Evolutionary conservation across 805 yeast genomes (phyloP).

Genomic region (Teunomyces cretensis): DNA sequence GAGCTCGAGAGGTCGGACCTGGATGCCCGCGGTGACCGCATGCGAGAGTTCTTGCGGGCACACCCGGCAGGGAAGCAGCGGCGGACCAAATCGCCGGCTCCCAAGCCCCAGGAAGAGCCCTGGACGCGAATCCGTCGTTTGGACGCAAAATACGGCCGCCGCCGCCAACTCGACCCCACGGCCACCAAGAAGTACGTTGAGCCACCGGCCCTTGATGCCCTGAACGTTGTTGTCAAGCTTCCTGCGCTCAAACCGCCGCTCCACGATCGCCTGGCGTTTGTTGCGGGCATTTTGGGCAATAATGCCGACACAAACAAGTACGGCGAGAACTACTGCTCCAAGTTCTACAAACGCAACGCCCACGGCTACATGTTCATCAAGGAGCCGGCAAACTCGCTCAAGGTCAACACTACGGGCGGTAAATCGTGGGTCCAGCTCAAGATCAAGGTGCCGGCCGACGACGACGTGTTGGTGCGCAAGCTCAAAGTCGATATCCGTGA

Average conservation of each 20-base stretch:
- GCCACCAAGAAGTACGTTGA: not conserved
- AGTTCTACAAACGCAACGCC: constrained; percentile 32
- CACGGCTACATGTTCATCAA: constrained; percentile 37
- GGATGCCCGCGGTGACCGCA: not conserved
- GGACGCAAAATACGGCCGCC: not conserved
- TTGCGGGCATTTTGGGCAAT: not conserved
- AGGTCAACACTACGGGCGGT: constrained; percentile 23
- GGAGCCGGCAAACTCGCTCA: constrained; percentile 28
- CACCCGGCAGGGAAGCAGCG: not conserved
- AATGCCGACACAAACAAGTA: constrained; percentile 7
- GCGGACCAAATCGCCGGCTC: not conserved
- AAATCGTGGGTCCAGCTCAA: constrained; percentile 28
- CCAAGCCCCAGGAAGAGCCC: not conserved
- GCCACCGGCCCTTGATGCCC: not conserved
- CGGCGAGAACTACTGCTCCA: constrained; percentile 25
- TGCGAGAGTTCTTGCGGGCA: not conserved
- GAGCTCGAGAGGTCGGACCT: not conserved
- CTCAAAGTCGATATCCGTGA: constrained; percentile 25
- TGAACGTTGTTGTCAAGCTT: not conserved
- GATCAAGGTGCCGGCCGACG: constrained; percentile 15
- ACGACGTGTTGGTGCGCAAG: constrained; percentile 12
- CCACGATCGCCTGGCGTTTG: not conserved
- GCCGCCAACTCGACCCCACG: not conserved
- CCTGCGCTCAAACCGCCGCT: not conserved
- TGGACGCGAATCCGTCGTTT: not conserved